Base-by-base conservation (phyloP, 2,329 filamentous ascomycete genomes). In the Xylaria sp. region DNA sequence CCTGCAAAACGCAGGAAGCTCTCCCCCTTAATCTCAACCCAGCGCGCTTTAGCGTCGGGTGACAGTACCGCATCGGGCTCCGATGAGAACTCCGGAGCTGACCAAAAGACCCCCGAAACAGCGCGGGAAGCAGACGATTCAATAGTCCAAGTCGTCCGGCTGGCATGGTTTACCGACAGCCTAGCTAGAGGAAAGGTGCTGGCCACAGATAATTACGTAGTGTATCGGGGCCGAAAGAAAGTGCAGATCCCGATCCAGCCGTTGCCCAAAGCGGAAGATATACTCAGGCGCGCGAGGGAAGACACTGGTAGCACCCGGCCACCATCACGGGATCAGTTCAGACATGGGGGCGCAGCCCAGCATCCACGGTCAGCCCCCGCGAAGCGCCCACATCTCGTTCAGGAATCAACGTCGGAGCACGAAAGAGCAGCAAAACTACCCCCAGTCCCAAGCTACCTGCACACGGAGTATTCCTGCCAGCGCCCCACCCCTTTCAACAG, bases 351-450 rank as follows among this genome's bases (percentile, higher is more conserved):
- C 13, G 31, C n/a, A 12, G 33, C 20, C 15, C 71, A 71, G 60
- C 76, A 75, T 71, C 49, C 68, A 18, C 71, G 72, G 48, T 68
- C 73, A 33, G 9, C 77, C 67, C 83, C 83, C 57, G 80, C 82
- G 63, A 76, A 77, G 63, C 76, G 63, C 63, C 77, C 74, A 58
- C 67, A 62, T 41, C 80, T 97, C 6, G 77, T 90, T 10, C 89
- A 89, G 46, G 85, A 92, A 76, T 92, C 91, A 0, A 97, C 94
- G 0, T 92, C 91, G 2, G 94, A 97, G 67, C 87, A 94, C 66
- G 92, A 97, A 31, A 84, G 86, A 20, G 79, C 81, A 0, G 75
- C 82, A 33, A 67, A 80, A 68, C 78, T 93, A 0, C 93, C 92
- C 0, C 84, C 86, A 0, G 81, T 93, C 13, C 94, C 94, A 1